phyloP scores from a whole-genome alignment of 1,139 yeast species.

The Meyerozyma athensensis region DNA sequence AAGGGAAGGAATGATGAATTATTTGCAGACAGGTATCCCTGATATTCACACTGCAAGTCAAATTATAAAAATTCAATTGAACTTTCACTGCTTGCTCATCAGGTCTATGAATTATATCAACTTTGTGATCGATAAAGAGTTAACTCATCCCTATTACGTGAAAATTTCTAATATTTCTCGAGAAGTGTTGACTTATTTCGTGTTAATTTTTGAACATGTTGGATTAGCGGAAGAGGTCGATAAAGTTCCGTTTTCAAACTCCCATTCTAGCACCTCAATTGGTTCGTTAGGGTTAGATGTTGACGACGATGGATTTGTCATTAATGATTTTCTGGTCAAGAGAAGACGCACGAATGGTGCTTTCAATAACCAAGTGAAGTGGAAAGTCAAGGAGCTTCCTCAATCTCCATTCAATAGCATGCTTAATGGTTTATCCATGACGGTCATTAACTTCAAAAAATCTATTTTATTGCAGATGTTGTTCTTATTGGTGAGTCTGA shows the following conservation, averaged over 20 bases:
- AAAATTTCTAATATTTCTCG: constrained; percentile 35
- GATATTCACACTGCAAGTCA: constrained; percentile 39
- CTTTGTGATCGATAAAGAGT: constrained; percentile 43
- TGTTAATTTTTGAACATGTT: constrained; percentile 32
- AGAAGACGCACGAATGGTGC: constrained; percentile 22
- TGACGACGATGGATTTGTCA: constrained; percentile 47
- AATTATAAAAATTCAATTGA: constrained; percentile 40
- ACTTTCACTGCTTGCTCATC: constrained; percentile 41
- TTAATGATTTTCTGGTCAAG: constrained; percentile 43
- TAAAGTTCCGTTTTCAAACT: constrained; percentile 8
- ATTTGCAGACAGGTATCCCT: constrained; percentile 31
- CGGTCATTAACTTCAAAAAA: constrained; percentile 43
- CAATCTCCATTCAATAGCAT: constrained; percentile 39
- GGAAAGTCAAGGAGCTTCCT: constrained; percentile 26
- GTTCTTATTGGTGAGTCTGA: constrained; percentile 37
- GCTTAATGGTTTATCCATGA: constrained; percentile 43
- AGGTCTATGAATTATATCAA: constrained; percentile 43
- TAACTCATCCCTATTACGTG: constrained; percentile 32
- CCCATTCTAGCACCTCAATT: constrained; percentile 9
- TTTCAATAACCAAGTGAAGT: constrained; percentile 8
- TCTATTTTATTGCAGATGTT: constrained; percentile 43
- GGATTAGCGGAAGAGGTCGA: constrained; percentile 7
- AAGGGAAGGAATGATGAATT: constrained; percentile 29
- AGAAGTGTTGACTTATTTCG: constrained; percentile 38
- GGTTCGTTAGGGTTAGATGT: constrained; percentile 19